phyloP scores from a whole-genome alignment of 2,329 filamentous ascomycete species.

The Aspergillus awamori region DNA sequence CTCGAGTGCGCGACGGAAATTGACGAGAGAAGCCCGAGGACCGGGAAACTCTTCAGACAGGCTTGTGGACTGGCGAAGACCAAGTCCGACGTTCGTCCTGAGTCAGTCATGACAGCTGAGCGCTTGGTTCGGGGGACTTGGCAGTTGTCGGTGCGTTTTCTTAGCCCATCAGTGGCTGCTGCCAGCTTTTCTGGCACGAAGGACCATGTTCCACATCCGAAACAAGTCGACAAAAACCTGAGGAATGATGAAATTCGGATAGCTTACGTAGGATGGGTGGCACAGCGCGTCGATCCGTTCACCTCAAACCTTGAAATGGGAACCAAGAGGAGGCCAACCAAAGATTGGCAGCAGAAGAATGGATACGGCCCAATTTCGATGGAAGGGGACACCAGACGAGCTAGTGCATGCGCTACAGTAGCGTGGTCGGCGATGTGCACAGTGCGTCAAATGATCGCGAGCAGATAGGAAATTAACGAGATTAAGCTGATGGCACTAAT shows the following conservation, averaged over 20 bases:
- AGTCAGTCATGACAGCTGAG: neutral
- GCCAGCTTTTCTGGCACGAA: neutral
- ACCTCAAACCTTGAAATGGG: neutral
- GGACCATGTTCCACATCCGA: neutral
- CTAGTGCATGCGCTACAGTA: conserved; percentile 14
- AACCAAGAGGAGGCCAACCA: neutral
- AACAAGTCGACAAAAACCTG: neutral
- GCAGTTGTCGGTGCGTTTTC: neutral
- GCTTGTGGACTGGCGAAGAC: too few species aligned
- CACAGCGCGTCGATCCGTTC: neutral
- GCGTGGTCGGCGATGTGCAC: conserved; percentile 15
- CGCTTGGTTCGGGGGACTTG: neutral
- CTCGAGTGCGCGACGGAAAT: neutral
- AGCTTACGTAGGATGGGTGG: neutral
- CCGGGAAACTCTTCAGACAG: neutral
- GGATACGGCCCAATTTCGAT: neutral
- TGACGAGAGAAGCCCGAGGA: neutral
- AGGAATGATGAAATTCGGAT: conserved; percentile 3
- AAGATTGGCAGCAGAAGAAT: neutral
- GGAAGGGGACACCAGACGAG: neutral
- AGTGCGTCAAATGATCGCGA: conserved; percentile 16
- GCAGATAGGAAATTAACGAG: conserved; percentile 12
- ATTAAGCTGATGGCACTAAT: conserved; percentile 6
- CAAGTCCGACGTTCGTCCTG: neutral
- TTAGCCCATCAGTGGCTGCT: too few species aligned